phyloP scores from a whole-genome alignment of 225 moss, liverwort and hornwort species.

The Rhytidiadelphus loreus region DNA sequence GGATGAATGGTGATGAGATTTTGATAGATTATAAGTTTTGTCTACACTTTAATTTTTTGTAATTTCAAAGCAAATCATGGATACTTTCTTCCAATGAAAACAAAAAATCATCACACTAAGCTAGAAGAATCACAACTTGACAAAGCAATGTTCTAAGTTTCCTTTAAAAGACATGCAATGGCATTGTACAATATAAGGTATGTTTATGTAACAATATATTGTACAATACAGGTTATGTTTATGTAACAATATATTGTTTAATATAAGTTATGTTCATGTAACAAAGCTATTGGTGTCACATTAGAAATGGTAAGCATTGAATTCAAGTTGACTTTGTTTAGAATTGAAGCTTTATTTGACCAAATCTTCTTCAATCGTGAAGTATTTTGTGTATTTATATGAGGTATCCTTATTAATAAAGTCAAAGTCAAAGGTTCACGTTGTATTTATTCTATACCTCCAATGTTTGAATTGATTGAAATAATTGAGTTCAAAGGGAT shows the following conservation, averaged over 20 bases:
- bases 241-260: neutral
- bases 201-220: too few species aligned
- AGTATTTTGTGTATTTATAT: neutral
- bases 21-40: neutral
- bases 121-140: neutral
- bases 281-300: neutral
- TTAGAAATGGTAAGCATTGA: neutral
- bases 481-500: too few species aligned
- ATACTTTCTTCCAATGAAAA: neutral
- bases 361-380: neutral
- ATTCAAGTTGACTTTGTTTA: neutral
- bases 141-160: neutral
- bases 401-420: neutral
- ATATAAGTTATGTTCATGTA: neutral
- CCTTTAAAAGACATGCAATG: neutral
- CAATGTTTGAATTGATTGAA: neutral
- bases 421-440: accelerated
- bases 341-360: neutral
- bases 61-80: neutral
- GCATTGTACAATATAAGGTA: neutral
- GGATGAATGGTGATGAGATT: neutral
- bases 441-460: neutral
- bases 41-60: neutral
- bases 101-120: neutral
- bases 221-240: neutral